Conservation (phyloP, 176 grass and related monocot genomes). For the Hordeum vulgare region MorexV3_pseudomolecules_assembly NC_058524.1:32091060-32091559, state of each 20-base stretch:
- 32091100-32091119: neutral
- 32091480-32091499: neutral
- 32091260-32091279: neutral
- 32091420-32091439: neutral
- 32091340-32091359: neutral
- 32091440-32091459: neutral
- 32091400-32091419: neutral
- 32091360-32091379: neutral
- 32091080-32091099: neutral
- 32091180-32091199: neutral
- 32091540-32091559: neutral
- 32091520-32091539: neutral
- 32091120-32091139: neutral
- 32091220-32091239: neutral
- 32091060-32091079: neutral
- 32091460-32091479: neutral
- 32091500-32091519: neutral
- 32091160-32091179: neutral
- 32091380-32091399: neutral
- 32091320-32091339: neutral
- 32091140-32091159: neutral
- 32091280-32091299: neutral
- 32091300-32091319: neutral
- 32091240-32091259: neutral
- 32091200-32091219: neutral